phyloP scores from a whole-genome alignment of 495 filamentous ascomycete species.

The Parachaetomium inaequale region DNA sequence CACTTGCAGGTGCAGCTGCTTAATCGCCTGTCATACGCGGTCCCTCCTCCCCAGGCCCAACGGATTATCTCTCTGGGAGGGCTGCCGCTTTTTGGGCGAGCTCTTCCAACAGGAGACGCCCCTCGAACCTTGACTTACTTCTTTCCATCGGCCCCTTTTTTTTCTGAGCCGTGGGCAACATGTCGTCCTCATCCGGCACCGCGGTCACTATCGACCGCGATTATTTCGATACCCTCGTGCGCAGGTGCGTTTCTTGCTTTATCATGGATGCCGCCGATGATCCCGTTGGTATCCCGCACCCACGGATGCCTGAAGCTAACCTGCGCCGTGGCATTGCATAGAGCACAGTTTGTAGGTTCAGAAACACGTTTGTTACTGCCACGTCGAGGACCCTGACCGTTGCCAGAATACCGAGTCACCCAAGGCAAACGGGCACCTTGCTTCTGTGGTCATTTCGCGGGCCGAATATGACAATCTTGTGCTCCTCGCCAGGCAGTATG shows the following conservation, averaged over 20 bases:
- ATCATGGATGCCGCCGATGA: neutral
- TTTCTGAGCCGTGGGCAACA: constrained; percentile 18
- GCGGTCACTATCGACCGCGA: constrained; percentile 51
- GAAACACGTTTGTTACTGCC: neutral
- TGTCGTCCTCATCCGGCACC: constrained; percentile 23
- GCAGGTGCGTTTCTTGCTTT: constrained; percentile 37
- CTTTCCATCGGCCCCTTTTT: constrained; percentile 1
- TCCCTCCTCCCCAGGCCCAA: constrained; percentile 3
- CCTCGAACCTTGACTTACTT: constrained; percentile 1
- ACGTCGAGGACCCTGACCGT: constrained; percentile 5
- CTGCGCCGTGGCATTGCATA: constrained; percentile 6
- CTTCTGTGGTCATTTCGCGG: constrained; percentile 27
- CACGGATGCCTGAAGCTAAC: constrained; percentile 16
- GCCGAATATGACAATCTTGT: constrained; percentile 36
- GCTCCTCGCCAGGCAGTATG: constrained; percentile 32
- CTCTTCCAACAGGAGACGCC: constrained; percentile 3
- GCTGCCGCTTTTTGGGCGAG: constrained; percentile 11
- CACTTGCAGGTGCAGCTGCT: constrained; percentile 10
- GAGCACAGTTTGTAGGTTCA: constrained; percentile 30
- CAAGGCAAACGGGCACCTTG: constrained; percentile 5
- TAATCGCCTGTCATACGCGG: neutral
- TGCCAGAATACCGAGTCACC: constrained; percentile 17
- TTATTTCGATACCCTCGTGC: constrained; percentile 52
- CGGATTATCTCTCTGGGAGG: neutral
- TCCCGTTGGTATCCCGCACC: neutral